phyloP scores from a whole-genome alignment of 352 stramenopile genomes.

The Globisporangium acanthophoron region DNA sequence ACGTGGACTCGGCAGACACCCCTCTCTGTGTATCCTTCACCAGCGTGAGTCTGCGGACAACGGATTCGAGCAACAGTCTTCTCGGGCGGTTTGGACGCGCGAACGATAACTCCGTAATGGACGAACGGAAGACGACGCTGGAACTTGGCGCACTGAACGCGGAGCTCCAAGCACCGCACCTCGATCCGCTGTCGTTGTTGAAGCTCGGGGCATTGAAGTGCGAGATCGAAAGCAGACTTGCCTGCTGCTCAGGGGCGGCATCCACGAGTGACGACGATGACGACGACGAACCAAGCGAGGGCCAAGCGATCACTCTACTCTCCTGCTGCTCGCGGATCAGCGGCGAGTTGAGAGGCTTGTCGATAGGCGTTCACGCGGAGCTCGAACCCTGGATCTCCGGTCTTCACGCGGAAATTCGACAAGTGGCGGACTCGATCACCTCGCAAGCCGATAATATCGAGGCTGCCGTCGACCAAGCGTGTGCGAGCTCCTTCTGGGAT shows the following conservation, averaged over 20 bases:
- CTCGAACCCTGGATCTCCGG: slow-evolving; percentile 16
- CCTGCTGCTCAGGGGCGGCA: not conserved
- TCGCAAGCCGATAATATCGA: not conserved
- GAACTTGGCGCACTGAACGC: slow-evolving; percentile 4
- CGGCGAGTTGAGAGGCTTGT: slow-evolving; percentile 8
- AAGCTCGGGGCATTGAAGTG: slow-evolving; percentile 7
- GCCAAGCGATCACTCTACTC: not conserved
- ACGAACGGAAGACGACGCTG: slow-evolving; percentile 6
- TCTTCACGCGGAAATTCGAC: slow-evolving; percentile 7
- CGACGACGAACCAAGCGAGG: not conserved
- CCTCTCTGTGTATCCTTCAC: not conserved
- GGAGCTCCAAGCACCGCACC: not conserved
- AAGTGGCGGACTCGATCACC: not conserved
- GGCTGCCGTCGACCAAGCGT: no score
- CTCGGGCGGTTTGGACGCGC: not conserved
- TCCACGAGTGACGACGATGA: not conserved
- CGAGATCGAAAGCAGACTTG: slow-evolving; percentile 12
- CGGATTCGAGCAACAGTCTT: slow-evolving; percentile 4
- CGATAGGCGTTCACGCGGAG: not conserved
- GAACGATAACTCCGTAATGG: not conserved
- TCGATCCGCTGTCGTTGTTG: slow-evolving; percentile 2
- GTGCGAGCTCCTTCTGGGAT: slow-evolving; percentile 2
- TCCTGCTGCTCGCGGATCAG: slow-evolving; percentile 5
- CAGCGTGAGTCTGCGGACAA: slow-evolving; percentile 2
- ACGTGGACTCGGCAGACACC: not conserved